Percentiles rank a stretch among this genome's conserved stretches.
Evolutionary conservation across 2,329 filamentous ascomycete species (phyloP).

Genomic region (Akanthomyces dipterigenus): DNA sequence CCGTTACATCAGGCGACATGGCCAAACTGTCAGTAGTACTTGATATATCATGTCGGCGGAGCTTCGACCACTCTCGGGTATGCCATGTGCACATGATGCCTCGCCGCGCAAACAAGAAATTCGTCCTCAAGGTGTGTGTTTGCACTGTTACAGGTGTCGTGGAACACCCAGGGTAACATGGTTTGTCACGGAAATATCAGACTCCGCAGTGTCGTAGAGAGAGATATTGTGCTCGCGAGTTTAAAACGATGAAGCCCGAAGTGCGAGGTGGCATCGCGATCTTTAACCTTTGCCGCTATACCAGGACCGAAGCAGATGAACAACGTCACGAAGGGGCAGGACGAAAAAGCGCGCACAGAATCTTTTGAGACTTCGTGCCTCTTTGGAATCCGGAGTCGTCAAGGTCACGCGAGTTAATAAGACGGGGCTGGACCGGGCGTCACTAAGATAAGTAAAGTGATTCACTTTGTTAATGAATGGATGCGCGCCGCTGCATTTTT

Average conservation of each 20-base stretch:
- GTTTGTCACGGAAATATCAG: neutral
- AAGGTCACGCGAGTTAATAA: neutral
- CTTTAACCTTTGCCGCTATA: neutral
- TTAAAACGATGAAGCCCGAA: neutral
- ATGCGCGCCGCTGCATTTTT: neutral
- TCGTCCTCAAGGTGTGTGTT: neutral
- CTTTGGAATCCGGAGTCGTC: neutral
- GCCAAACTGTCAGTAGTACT: neutral
- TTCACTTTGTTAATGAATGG: neutral
- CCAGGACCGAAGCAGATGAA: neutral
- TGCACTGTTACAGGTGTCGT: neutral
- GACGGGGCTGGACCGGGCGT: neutral
- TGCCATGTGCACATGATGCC: neutral
- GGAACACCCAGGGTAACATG: neutral
- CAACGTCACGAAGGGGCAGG: neutral
- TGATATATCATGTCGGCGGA: neutral
- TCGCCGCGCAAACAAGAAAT: neutral
- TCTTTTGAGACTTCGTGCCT: neutral
- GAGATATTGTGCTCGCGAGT: neutral
- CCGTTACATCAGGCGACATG: neutral
- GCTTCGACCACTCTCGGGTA: neutral
- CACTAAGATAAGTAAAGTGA: neutral
- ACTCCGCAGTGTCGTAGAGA: neutral
- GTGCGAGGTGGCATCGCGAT: neutral
- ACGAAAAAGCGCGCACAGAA: neutral